Evolutionary conservation across 1,284 basidiomycete species (phyloP).

Genomic region (Omphalotus olearius): DNA sequence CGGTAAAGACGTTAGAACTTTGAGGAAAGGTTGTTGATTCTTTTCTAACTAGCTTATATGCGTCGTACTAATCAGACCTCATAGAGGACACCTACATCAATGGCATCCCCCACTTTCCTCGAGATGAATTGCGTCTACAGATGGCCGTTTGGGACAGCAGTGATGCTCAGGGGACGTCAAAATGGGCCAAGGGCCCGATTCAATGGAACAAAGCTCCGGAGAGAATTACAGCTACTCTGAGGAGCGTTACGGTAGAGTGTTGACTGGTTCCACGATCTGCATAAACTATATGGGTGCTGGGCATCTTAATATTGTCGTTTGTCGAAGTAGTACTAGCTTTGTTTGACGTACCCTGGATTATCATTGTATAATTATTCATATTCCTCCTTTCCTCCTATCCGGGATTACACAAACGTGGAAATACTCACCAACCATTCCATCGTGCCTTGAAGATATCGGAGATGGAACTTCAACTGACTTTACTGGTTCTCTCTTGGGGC

Average conservation of each 20-base stretch:
- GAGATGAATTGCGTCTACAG: constrained; percentile 31
- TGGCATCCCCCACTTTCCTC: constrained; percentile 34
- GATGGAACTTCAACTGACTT: too few species aligned
- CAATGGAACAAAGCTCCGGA: constrained; percentile 34
- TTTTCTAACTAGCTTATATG: constrained; percentile 12
- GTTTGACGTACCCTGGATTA: too few species aligned
- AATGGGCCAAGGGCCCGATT: constrained; percentile 44
- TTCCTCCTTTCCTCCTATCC: too few species aligned
- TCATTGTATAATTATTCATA: too few species aligned
- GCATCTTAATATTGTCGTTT: too few species aligned
- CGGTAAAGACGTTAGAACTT: constrained; percentile 30
- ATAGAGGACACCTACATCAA: constrained; percentile 33
- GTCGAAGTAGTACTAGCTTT: too few species aligned
- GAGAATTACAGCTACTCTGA: constrained; percentile 32
- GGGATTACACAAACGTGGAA: too few species aligned
- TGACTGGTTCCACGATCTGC: not conserved
- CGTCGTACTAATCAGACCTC: not conserved
- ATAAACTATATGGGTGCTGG: too few species aligned
- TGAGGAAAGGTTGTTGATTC: constrained; percentile 28
- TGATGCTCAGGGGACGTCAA: constrained; percentile 36
- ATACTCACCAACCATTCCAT: too few species aligned
- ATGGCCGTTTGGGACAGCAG: constrained; percentile 49
- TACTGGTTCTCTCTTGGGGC: too few species aligned
- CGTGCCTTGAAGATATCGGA: too few species aligned
- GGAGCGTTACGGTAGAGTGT: constrained; percentile 39